Evolutionary conservation across 2,329 filamentous ascomycete species (phyloP).

Genomic region (Penicillium hordei): DNA sequence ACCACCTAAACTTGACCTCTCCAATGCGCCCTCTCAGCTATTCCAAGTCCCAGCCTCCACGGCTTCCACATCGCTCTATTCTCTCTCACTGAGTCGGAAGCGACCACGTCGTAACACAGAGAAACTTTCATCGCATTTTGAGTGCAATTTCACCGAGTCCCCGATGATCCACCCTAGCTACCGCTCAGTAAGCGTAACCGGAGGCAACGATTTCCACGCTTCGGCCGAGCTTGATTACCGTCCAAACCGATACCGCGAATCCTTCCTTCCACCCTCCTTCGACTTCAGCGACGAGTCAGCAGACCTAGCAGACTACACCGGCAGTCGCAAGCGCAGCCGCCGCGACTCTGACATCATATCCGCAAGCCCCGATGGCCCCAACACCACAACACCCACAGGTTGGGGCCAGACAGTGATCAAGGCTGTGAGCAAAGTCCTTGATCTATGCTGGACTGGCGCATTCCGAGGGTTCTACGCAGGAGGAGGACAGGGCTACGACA

Average conservation of each 20-base stretch:
- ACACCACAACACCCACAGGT: conserved; percentile 25
- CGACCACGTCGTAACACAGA: conserved; percentile 32
- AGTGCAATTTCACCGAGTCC: conserved; percentile 31
- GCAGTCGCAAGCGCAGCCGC: conserved; percentile 36
- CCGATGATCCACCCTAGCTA: conserved; percentile 43
- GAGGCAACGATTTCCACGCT: conserved; percentile 24
- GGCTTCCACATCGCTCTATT: conserved; percentile 41
- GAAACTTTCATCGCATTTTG: conserved; percentile 24
- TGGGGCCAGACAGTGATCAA: conserved; percentile 46
- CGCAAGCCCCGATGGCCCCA: conserved; percentile 17
- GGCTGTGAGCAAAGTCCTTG: conserved; percentile 68
- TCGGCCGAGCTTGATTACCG: conserved; percentile 42
- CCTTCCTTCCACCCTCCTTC: conserved; percentile 26
- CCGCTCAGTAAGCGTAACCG: conserved; percentile 32
- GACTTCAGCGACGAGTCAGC: conserved; percentile 30
- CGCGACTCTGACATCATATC: conserved; percentile 32
- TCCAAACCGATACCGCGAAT: conserved; percentile 43
- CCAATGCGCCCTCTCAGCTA: conserved; percentile 39
- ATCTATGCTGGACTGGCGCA: conserved; percentile 71
- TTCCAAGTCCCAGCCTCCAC: conserved; percentile 40
- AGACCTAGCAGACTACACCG: conserved; percentile 17
- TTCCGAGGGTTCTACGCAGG: conserved; percentile 87
- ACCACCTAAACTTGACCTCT: conserved; percentile 41
- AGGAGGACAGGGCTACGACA: conserved; percentile 69
- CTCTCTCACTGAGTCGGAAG: conserved; percentile 37